phyloP scores from a whole-genome alignment of 495 filamentous ascomycete species.

The Neurospora africana region DNA sequence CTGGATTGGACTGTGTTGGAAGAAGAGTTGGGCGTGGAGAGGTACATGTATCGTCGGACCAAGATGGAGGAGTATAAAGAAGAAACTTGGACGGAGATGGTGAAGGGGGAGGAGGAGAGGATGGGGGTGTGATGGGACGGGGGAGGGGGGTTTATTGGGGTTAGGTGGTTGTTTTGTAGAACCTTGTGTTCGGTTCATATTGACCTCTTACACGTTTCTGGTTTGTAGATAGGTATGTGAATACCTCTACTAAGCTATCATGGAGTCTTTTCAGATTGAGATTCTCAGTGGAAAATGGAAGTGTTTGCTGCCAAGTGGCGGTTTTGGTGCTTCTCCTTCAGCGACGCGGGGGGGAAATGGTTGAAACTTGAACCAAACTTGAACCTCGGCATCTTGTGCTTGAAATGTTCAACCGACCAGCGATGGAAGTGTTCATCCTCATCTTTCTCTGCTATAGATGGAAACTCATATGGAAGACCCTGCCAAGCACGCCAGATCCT shows the following conservation, averaged over 20 bases:
- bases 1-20: neutral
- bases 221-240: too few relatives aligned
- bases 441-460: neutral
- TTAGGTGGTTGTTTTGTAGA: too few relatives aligned
- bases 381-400: conserved; percentile 1
- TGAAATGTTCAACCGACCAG: neutral
- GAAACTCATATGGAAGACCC: neutral
- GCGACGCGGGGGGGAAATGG: too few relatives aligned
- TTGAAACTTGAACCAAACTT: too few relatives aligned
- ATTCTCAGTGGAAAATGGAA: neutral
- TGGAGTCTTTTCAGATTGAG: too few relatives aligned
- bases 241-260: too few relatives aligned
- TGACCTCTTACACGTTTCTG: too few relatives aligned
- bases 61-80: neutral
- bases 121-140: neutral
- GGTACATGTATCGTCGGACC: neutral
- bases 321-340: neutral
- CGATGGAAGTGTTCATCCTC: neutral
- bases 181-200: too few relatives aligned
- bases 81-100: neutral
- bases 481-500: neutral
- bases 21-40: neutral
- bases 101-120: neutral
- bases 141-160: neutral
- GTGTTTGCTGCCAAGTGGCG: neutral